Evolutionary conservation across 108 stramenopile species (phyloP).

Genomic region (Asterionellopsis glacialis): DNA sequence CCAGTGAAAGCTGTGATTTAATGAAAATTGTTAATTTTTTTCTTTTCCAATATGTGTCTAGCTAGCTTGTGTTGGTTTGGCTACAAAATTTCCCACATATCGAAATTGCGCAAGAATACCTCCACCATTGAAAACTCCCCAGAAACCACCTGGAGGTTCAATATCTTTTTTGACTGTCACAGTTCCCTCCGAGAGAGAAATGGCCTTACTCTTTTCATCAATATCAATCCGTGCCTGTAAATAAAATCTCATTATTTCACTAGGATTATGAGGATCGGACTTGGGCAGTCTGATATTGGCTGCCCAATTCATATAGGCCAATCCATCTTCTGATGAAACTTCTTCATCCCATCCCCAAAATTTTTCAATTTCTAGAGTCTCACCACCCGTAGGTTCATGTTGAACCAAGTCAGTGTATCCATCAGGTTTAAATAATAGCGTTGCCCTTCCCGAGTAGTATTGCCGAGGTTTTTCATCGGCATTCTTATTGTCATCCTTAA

Average conservation of each 20-base stretch:
- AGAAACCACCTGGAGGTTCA: constrained; percentile 24
- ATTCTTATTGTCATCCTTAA: constrained; percentile 11
- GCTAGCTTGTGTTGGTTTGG: constrained; percentile 1
- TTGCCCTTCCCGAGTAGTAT: constrained; percentile 25
- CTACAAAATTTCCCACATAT: constrained; percentile 22
- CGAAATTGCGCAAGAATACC: constrained; percentile 37
- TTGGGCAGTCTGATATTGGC: constrained; percentile 22
- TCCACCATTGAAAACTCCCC: constrained; percentile 32
- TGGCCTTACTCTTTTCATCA: neutral
- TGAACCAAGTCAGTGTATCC: constrained; percentile 29
- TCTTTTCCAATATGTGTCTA: too few species aligned
- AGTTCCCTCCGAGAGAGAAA: constrained; percentile 30
- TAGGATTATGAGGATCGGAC: constrained; percentile 6
- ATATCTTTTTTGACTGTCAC: constrained; percentile 40
- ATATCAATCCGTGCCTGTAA: constrained; percentile 28
- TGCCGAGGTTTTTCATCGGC: constrained; percentile 3
- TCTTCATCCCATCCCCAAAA: constrained; percentile 49
- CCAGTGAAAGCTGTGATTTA: too few species aligned
- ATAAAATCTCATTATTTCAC: constrained; percentile 21
- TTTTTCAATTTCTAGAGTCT: constrained; percentile 13
- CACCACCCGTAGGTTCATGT: neutral
- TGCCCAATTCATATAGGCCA: constrained; percentile 27
- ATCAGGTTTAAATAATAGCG: constrained; percentile 21
- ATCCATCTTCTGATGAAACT: constrained; percentile 16
- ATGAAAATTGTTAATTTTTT: too few species aligned